Percentiles rank a stretch among this genome's conserved stretches.
phyloP scores from a whole-genome alignment of 2,329 filamentous ascomycete genomes.

The Fusarium sp. region DNA sequence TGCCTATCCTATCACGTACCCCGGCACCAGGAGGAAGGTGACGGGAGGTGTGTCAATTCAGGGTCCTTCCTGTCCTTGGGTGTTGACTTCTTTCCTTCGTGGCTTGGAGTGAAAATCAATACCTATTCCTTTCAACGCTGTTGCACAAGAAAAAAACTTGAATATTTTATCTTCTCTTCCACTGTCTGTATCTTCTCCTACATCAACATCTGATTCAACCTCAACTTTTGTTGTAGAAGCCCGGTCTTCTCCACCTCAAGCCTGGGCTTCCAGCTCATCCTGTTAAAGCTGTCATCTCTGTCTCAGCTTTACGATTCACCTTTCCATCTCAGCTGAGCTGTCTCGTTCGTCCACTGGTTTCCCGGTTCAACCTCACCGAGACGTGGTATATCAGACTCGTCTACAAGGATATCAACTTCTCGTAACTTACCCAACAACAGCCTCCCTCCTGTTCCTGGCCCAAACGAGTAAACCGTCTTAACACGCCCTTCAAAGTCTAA shows the following conservation, averaged over 20 bases:
- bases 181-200: background rate
- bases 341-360: background rate
- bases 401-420: slow-evolving; percentile 4
- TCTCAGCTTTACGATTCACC: background rate
- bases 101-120: slow-evolving; percentile 31
- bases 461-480: slow-evolving; percentile 17
- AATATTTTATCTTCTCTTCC: slow-evolving; percentile 7
- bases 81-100: slow-evolving; percentile 15
- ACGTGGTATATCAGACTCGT: background rate
- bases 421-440: background rate
- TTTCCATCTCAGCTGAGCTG: background rate
- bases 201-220: slow-evolving; percentile 10
- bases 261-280: slow-evolving; percentile 9
- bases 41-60: slow-evolving; percentile 41
- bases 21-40: slow-evolving; percentile 27
- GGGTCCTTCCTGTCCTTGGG: slow-evolving; percentile 30
- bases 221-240: background rate
- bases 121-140: slow-evolving; percentile 30
- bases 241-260: slow-evolving; percentile 8
- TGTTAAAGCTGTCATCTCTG: slow-evolving; percentile 4
- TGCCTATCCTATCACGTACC: slow-evolving; percentile 7
- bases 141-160: slow-evolving; percentile 27
- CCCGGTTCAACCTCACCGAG: background rate
- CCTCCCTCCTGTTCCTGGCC: slow-evolving; percentile 21
- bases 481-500: slow-evolving; percentile 39